A percentile compares a stretch with the other conserved stretches of the same genome.
Conservation (phyloP, 345 rosid species). For the Acer negundo region DNA sequence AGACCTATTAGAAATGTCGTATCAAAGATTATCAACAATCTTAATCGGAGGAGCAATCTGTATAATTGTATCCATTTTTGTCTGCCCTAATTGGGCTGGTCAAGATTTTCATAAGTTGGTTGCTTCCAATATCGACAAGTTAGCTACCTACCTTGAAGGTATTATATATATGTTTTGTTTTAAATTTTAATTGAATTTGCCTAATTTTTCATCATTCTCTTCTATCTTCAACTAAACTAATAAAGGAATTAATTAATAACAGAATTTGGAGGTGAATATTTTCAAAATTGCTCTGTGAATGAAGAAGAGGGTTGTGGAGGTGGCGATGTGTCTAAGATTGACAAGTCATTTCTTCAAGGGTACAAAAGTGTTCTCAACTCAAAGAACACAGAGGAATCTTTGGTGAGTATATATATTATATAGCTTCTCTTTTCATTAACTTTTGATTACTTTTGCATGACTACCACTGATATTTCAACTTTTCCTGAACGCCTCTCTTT, state of each 20-base stretch:
- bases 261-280: conserved; percentile 70
- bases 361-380: conserved; percentile 62
- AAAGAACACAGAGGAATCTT: conserved; percentile 57
- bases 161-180: background rate
- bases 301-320: conserved; percentile 21
- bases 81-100: conserved; percentile 80
- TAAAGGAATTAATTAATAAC: conserved; percentile 10
- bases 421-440: background rate
- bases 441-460: conserved; percentile 16
- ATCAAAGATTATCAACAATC: conserved; percentile 62
- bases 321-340: conserved; percentile 26
- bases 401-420: conserved; percentile 41
- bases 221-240: too few species aligned
- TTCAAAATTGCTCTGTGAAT: conserved; percentile 19
- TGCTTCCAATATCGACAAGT: conserved; percentile 51
- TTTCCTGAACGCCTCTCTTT: background rate
- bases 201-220: background rate
- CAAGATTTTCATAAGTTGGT: conserved; percentile 64
- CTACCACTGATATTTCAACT: conserved; percentile 23
- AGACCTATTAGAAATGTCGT: conserved; percentile 53
- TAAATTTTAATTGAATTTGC: background rate
- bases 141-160: conserved; percentile 68
- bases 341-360: conserved; percentile 39
- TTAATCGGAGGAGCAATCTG: conserved; percentile 60
- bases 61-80: conserved; percentile 45